Evolutionary conservation across 768 basidiomycete species (phyloP), one percentile per base, ranked within the genome.

Genomic region (Panus rudis): DNA sequence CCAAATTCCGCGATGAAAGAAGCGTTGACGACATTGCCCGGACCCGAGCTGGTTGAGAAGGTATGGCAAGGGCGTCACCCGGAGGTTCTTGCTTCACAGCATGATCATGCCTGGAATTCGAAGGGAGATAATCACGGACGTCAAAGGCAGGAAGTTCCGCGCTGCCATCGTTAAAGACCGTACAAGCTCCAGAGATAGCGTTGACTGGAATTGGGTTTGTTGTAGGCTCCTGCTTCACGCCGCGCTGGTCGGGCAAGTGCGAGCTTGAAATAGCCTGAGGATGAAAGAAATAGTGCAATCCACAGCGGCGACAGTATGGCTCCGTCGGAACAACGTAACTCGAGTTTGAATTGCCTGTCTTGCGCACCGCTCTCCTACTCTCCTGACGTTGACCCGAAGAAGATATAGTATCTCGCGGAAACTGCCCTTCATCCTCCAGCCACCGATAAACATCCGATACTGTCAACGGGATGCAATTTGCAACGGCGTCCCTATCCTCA

Each of bases 391-490:
- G 33, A 33, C 22, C 10, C n/a, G 48, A 43, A 20, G 23, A 31
- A 10, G 51, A 41, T 50, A 12, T 38, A n/a, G 37, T 45, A 4
- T 56, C 52, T 32, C 70, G 66, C 17, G 63, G 60, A 48, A 69
- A 70, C 24, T 58, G 57, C 13, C 62, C 61, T 50, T 64, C 54
- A 16, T 70, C 69, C 45, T 69, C 68, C 16, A 74, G 56, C 64
- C 69, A 75, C 27, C 53, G 61, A 47, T 65, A 72, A 6, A 75
- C 64, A 30, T 73, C 72, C 7, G 62, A 68, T 3, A 63, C 59
- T 4, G 63, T 66, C 16, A 72, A 56, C 2, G 56, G 48, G 6
- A 43, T 28, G 40, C 55, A 50, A n/a, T n/a, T n/a, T n/a, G n/a
- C n/a, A n/a, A n/a, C n/a, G n/a, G n/a, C n/a, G n/a, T n/a, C n/a